Evolutionary conservation across 2,329 filamentous ascomycete genomes (phyloP), one percentile per base, ranked within the genome.

Genomic region (Microcera coccophila): DNA sequence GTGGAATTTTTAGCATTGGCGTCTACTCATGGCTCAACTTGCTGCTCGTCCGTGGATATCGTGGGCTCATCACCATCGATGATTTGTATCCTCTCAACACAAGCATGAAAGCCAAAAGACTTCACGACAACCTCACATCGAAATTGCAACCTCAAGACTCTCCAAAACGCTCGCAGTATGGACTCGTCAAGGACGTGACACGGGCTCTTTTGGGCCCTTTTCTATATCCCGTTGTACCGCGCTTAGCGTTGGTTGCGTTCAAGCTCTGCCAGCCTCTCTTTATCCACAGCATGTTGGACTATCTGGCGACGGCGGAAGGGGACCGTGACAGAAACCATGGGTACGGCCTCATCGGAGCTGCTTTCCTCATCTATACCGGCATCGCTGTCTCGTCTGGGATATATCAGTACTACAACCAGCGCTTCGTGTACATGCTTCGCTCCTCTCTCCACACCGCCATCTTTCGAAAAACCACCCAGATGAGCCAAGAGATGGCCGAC

Each of bases 261-360:
- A 61, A 50, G 4, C 66, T 67, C 15, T 66, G 64, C 33, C 65
- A 66, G 32, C 64, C 67, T 0, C 64, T 69, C 20, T 56, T 70
- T 21, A 65, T 70, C n/a, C 46, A 66, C 17, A 52, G 52, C 3
- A 48, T 68, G 0, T 50, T 69, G 1, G 35, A 47, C 4, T 61
- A 66, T 18, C 50, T 69, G 1, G n/a, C n/a, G n/a, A n/a, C n/a
- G n/a, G 37, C 45, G 4, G 28, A 52, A 10, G 34, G 46, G 2
- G 17, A 45, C 1, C 44, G 52, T 2, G 45, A 52, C 19, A 18
- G n/a, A 0, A 41, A 41, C n/a, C 51, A 49, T 32, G 62, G 61
- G 1, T 53, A 54, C 28, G 62, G 55, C 1, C 45, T 64, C 1
- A 59, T 63, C 12, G 60, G 58, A 12, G 62, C 59, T 1, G 64